phyloP scores from a whole-genome alignment of 352 stramenopile genomes.

The Phytophthora fragariae region DNA sequence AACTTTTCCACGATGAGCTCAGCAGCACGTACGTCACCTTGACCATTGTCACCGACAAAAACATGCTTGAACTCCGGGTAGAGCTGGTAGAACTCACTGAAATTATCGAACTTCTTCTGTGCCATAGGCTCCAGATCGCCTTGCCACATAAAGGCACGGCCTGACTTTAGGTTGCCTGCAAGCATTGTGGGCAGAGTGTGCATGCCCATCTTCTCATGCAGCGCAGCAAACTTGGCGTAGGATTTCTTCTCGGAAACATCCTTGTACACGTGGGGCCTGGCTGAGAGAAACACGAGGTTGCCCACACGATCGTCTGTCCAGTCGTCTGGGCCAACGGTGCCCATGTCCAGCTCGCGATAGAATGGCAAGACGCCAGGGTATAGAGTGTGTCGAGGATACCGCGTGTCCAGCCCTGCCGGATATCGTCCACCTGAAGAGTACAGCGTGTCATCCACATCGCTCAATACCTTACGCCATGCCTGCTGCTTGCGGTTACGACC shows the following conservation, averaged over 20 bases:
- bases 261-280: no score
- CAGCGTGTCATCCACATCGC: constrained; percentile 98
- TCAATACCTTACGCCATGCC: no score
- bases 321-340: constrained; percentile 88
- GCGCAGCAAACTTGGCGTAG: no score
- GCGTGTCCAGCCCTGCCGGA: constrained; percentile 94
- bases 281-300: constrained; percentile 99
- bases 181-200: constrained; percentile 97
- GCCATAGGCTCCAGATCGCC: constrained; percentile 96
- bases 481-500: no score
- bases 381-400: constrained; percentile 93
- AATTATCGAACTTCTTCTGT: constrained; percentile 97
- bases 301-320: constrained; percentile 91
- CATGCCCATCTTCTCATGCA: no score
- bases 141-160: constrained; percentile 95
- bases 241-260: no score
- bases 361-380: constrained; percentile 99
- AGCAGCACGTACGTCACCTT: constrained; percentile 92
- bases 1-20: constrained; percentile 90
- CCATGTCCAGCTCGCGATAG: constrained; percentile 98
- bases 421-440: constrained; percentile 96
- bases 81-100: constrained; percentile 95
- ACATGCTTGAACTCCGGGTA: constrained; percentile 99
- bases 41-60: constrained; percentile 98
- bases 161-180: constrained; percentile 94